phyloP scores from a whole-genome alignment of 2,329 filamentous ascomycete genomes.

The Dactylella cylindrospora region DNA sequence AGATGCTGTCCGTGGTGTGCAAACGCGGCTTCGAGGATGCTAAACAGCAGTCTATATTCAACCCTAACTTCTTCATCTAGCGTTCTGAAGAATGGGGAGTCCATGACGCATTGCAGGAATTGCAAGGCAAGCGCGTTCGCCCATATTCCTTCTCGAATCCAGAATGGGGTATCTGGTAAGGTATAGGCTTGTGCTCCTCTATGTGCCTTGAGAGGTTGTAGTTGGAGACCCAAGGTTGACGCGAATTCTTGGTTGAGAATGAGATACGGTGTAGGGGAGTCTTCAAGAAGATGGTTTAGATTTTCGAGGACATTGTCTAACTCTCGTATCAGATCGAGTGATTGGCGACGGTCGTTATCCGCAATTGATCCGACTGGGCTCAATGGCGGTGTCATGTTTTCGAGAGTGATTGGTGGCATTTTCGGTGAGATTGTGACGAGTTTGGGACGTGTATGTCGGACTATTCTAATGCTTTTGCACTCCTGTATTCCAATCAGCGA shows the following conservation, averaged over 20 bases:
- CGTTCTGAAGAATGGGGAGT: constrained; percentile 34
- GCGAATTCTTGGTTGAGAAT: constrained; percentile 28
- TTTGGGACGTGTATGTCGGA: constrained; percentile 19
- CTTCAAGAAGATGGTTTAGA: constrained; percentile 24
- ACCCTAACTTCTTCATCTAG: constrained; percentile 23
- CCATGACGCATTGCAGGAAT: constrained; percentile 36
- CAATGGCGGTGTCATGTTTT: constrained; percentile 25
- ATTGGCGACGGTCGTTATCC: background rate
- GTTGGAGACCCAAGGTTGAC: constrained; percentile 2
- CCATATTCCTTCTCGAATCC: constrained; percentile 31
- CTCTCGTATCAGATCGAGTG: constrained; percentile 15
- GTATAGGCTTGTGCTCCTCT: constrained; percentile 19
- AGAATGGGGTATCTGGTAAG: constrained; percentile 18
- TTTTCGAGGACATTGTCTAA: constrained; percentile 15
- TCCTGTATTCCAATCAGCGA: constrained; percentile 17
- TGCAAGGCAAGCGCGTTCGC: constrained; percentile 31
- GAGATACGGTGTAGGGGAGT: constrained; percentile 24
- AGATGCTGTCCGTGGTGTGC: constrained; percentile 33
- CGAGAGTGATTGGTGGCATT: constrained; percentile 16
- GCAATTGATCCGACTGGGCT: constrained; percentile 12
- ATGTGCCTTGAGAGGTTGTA: constrained; percentile 11
- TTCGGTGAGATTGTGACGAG: constrained; percentile 17
- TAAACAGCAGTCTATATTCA: constrained; percentile 21
- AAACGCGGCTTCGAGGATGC: constrained; percentile 31
- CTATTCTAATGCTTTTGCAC: constrained; percentile 30